Evolutionary conservation across 1,139 yeast species (phyloP), one percentile per base, ranked within the genome.

Genomic region (Protomyces pachydermus): DNA sequence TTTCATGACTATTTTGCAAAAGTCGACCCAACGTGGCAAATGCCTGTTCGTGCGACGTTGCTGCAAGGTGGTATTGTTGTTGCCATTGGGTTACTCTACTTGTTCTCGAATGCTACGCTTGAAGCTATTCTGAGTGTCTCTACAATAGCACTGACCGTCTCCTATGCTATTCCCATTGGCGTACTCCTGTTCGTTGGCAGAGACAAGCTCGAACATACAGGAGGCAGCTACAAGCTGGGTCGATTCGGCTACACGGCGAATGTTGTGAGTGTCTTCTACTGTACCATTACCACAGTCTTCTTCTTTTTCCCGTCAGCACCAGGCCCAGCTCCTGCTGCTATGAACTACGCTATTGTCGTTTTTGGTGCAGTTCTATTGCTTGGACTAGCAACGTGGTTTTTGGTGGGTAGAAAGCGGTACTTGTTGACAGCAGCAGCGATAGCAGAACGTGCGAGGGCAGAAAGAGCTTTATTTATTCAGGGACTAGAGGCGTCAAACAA

Each of bases 91-190:
- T 32, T 56, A 12, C 54, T 56, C 3, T 56, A 56, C 37, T 37
- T 56, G 35, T 74, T 88, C 0, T 87, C 95, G 0, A 78, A 84
- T 2, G 82, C 91, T 3, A 95, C 95, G 0, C 87, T 88, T 75
- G 86, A 87, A 73, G 91, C 96, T 1, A 88, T 88, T 72, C 82
- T 89, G 77, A 95, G 96, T 0, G 86, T 91, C 14, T 87, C 95
- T 3, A 95, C 88, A 1, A 81, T 88, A 46, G 83, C 91, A 1
- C 77, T 88, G 67, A 85, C 91, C 61, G 79, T 88, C 28, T 90
- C 95, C 1, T 87, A 90, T 69, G 86, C 90, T 1, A 82, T 89
- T 6, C 96, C 96, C 1, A 84, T 89, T 45, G 71, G 86, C 1
- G 80, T 86, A 37, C 81, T 85, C 18, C 73, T 89, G 74, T 71